Conservation (phyloP, 2,329 filamentous ascomycete species). For the Neophaeococcomyces mojaviensis region DNA sequence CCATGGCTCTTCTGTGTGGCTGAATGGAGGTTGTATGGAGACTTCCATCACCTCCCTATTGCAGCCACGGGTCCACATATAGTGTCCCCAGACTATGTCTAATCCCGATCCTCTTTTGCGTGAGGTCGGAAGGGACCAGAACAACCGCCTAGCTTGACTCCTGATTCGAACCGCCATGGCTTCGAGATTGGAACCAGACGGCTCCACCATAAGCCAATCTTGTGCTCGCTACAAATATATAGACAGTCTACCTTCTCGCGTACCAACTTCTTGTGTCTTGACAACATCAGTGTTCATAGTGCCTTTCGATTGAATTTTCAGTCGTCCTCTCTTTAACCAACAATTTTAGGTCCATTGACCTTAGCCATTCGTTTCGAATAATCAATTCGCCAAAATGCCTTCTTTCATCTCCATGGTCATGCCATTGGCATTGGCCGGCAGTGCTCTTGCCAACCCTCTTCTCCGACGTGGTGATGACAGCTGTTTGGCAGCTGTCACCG, state of each 20-base stretch:
- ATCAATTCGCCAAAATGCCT: constrained; percentile 16
- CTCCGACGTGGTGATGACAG: constrained; percentile 12
- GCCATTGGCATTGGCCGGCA: constrained; percentile 21
- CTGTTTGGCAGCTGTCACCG: constrained; percentile 21
- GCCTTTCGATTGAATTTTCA: constrained; percentile 22
- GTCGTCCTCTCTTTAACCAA: constrained; percentile 22
- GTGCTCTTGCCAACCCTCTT: constrained; percentile 16
- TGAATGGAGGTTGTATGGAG: too few relatives aligned
- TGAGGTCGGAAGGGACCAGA: too few relatives aligned
- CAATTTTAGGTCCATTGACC: constrained; percentile 19
- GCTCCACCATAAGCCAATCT: too few relatives aligned
- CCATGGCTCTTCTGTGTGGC: too few relatives aligned
- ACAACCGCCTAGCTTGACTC: too few relatives aligned
- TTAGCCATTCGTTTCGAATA: constrained; percentile 20
- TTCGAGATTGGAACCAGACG: too few relatives aligned
- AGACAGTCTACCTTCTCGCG: not conserved
- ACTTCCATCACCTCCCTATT: too few relatives aligned
- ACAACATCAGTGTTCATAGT: constrained; percentile 4
- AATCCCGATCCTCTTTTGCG: too few relatives aligned
- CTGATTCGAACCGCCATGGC: too few relatives aligned
- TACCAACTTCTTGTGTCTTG: not conserved
- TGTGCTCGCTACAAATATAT: too few relatives aligned
- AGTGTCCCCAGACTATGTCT: too few relatives aligned
- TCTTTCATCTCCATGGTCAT: constrained; percentile 15
- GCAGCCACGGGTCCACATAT: too few relatives aligned